phyloP scores from a whole-genome alignment of 352 stramenopile species.

The Achlya hypogyna region DNA sequence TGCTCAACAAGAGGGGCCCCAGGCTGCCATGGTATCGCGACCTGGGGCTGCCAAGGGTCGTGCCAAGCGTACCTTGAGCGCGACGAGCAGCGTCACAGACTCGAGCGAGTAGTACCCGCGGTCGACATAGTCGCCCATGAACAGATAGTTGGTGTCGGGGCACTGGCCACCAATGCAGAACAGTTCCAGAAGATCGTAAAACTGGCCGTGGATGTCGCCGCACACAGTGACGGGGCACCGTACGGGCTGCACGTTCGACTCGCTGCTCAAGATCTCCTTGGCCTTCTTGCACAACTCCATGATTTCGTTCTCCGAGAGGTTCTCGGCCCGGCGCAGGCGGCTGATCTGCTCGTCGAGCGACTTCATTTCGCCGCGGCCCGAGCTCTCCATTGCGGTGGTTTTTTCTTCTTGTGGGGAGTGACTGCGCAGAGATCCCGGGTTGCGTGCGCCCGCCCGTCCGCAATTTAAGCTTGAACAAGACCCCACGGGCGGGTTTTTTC shows the following conservation, averaged over 20 bases:
- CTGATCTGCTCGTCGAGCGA: constrained; percentile 80
- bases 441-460: too few relatives aligned
- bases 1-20: too few relatives aligned
- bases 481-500: too few relatives aligned
- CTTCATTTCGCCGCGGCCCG: constrained; percentile 27
- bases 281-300: constrained; percentile 83
- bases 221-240: constrained; percentile 80
- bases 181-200: constrained; percentile 84
- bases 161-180: constrained; percentile 83
- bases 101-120: constrained; percentile 84
- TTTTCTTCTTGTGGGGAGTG: neutral
- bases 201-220: constrained; percentile 85
- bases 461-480: too few relatives aligned
- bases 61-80: constrained; percentile 39
- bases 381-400: neutral
- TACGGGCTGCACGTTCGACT: constrained; percentile 83
- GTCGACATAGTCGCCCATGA: constrained; percentile 88
- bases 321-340: constrained; percentile 74
- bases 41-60: neutral
- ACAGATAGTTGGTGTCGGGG: constrained; percentile 86
- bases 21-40: neutral
- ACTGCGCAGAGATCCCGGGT: too few relatives aligned
- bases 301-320: constrained; percentile 84
- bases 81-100: constrained; percentile 71
- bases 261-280: constrained; percentile 78